Evolutionary conservation across 805 yeast genomes (phyloP).

Genomic region (Cyberlindnera nakhonratchasimensis): DNA sequence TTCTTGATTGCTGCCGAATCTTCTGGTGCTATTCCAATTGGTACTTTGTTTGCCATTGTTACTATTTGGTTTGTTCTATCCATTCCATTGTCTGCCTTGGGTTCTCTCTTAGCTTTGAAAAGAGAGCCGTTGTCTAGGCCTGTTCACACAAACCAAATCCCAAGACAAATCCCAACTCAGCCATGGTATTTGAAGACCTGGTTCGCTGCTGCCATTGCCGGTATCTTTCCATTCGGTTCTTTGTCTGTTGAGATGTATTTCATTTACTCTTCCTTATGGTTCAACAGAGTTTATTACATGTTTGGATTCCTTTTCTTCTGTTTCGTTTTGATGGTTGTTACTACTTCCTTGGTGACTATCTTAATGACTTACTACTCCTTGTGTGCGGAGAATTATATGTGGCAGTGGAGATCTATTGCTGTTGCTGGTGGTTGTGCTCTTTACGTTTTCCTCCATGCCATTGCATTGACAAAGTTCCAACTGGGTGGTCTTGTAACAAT

Average conservation of each 20-base stretch:
- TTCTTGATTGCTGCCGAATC: conserved; percentile 74
- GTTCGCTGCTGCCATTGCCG: conserved; percentile 71
- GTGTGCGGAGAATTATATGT: conserved; percentile 87
- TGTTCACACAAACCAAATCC: conserved; percentile 90
- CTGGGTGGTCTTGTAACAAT: conserved; percentile 74
- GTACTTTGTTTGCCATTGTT: conserved; percentile 80
- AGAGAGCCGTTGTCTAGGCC: conserved; percentile 59
- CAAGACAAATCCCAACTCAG: conserved; percentile 92
- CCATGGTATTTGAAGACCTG: conserved; percentile 74
- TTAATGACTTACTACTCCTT: conserved; percentile 79
- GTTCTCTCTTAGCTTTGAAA: conserved; percentile 77
- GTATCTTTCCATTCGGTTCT: conserved; percentile 92
- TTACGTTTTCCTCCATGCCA: conserved; percentile 81
- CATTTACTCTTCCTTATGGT: conserved; percentile 89
- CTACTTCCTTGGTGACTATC: conserved; percentile 77
- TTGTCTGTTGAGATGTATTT: conserved; percentile 94
- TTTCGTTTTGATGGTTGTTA: conserved; percentile 73
- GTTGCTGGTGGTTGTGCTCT: conserved; percentile 87
- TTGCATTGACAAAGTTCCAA: conserved; percentile 65
- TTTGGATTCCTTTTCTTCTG: conserved; percentile 94
- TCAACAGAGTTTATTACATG: conserved; percentile 91
- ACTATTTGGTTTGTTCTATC: conserved; percentile 83
- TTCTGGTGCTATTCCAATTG: conserved; percentile 93
- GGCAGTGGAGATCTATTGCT: conserved; percentile 95
- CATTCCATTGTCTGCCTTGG: conserved; percentile 77